Base-by-base conservation (phyloP, 441 rosid species). In the Euphorbia neoarborescens region DNA sequence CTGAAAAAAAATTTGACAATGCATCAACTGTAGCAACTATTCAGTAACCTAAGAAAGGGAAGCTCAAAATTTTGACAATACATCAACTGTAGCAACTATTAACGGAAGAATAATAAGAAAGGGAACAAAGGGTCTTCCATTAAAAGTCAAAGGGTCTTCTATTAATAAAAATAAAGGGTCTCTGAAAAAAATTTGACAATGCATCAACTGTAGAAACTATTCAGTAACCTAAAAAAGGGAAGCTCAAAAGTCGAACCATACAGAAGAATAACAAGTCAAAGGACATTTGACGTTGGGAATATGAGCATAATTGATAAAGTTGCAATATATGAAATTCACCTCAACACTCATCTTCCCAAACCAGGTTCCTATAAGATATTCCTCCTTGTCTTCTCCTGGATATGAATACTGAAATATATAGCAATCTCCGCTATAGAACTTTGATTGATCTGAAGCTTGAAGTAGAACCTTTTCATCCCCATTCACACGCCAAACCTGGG, bases 311-410 rank as follows among this genome's bases (percentile, higher is more conserved):
- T 32, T 58, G 59, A 67, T 10, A 69, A 60, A 65, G 59, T 58
- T 48, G 30, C n/a, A 71, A 66, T 44, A 48, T 38, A 53, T 35
- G 65, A 69, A 68, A 71, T 37, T 78, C 71, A 94, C 99, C 94
- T 87, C 89, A 17, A 86, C 79, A 60, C 98, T 89, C 77, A 85
- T 87, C 87, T 87, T 88, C 66, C 99, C 99, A 46, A 90, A 88
- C 99, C 99, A 94, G 62, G 98, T 88, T 80, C 99, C 99, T 65
- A 94, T 83, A 60, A 94, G 90, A 79, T 80, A 69, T 70, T 94
- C 99, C 68, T 94, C 99, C 73, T 77, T 87, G 56, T 89, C 98
- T 73, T 94, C 98, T 76, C 94, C 99, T 2, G 93, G 85, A 80
- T 88, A 94, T 19, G 98, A 81, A 81, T 94, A 94, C 68, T 83